A percentile compares a stretch with the other conserved stretches of the same genome.
Evolutionary conservation across 805 yeast genomes (phyloP).

Genomic region (Candida nonsorbophila): DNA sequence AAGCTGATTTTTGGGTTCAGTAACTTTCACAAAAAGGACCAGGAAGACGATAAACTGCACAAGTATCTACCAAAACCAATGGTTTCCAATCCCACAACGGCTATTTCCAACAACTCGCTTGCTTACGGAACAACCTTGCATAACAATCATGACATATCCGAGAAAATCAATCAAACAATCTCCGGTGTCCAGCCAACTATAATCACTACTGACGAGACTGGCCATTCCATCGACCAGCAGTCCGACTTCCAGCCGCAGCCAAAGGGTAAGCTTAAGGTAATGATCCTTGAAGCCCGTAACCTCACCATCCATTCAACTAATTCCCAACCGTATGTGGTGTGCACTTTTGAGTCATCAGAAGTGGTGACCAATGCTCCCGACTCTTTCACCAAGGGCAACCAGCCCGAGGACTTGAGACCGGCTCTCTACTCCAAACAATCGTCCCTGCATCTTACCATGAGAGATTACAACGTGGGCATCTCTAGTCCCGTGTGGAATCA

Average conservation of each 20-base stretch:
- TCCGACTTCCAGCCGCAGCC: conserved; percentile 44
- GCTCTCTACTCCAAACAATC: conserved; percentile 35
- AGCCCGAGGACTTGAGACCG: conserved; percentile 17
- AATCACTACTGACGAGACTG: conserved; percentile 38
- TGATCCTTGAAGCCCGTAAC: conserved; percentile 74
- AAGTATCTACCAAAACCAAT: conserved; percentile 28
- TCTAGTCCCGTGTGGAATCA: conserved; percentile 86
- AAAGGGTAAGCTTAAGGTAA: conserved; percentile 78
- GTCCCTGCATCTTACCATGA: conserved; percentile 24
- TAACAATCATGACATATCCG: conserved; percentile 1
- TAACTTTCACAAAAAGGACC: conserved; percentile 23
- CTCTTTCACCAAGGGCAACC: conserved; percentile 23
- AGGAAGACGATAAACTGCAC: conserved; percentile 3
- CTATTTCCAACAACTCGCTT: conserved; percentile 54
- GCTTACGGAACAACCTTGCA: conserved; percentile 57
- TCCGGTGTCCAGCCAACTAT: conserved; percentile 16
- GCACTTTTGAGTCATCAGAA: conserved; percentile 89
- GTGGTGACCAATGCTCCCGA: conserved; percentile 80
- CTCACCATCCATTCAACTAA: conserved; percentile 49
- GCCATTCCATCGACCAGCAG: conserved; percentile 20
- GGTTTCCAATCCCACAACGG: conserved; percentile 55
- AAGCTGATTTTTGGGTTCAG: conserved; percentile 40
- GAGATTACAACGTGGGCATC: conserved; percentile 15
- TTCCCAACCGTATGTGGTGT: conserved; percentile 83
- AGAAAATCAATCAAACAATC: neutral